phyloP scores from a whole-genome alignment of 1,139 yeast genomes.

The Blastobotrys proliferans region DNA sequence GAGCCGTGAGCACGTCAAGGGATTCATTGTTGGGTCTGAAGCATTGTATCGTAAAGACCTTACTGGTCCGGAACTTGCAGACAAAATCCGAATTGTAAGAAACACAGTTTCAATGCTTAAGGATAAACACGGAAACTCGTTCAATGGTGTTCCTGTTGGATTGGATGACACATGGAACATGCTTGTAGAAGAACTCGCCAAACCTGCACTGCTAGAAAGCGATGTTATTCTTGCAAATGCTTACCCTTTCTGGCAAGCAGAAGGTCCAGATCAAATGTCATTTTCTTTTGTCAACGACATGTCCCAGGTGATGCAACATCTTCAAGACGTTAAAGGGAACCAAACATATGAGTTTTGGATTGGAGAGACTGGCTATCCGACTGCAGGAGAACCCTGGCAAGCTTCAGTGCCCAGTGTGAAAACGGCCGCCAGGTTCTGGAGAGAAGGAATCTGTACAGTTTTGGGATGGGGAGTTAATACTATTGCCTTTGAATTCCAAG shows the following conservation, averaged over 20 bases:
- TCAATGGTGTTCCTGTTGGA: conserved; percentile 71
- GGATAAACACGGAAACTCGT: conserved; percentile 79
- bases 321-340: conserved; percentile 80
- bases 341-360: conserved; percentile 87
- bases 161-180: conserved; percentile 96
- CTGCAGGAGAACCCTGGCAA: conserved; percentile 71
- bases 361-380: conserved; percentile 99
- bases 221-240: conserved; percentile 90
- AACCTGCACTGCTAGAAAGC: conserved; percentile 68
- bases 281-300: conserved; percentile 92
- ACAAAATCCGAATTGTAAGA: conserved; percentile 49
- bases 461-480: conserved; percentile 96
- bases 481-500: conserved; percentile 88
- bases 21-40: conserved; percentile 85
- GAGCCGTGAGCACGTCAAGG: conserved; percentile 63
- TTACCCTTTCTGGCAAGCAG: conserved; percentile 98
- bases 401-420: conserved; percentile 51
- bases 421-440: conserved; percentile 80
- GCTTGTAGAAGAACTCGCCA: conserved; percentile 69
- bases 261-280: conserved; percentile 71
- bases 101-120: conserved; percentile 51
- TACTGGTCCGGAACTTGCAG: conserved; percentile 63
- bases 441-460: conserved; percentile 82
- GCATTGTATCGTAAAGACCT: conserved; percentile 83
- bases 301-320: conserved; percentile 88